These are phyloP conservation scores for Sarocladiaceae sp. DNA, from an alignment of 2,329 filamentous ascomycete genomes.

Conservation along the genomic window DNA sequence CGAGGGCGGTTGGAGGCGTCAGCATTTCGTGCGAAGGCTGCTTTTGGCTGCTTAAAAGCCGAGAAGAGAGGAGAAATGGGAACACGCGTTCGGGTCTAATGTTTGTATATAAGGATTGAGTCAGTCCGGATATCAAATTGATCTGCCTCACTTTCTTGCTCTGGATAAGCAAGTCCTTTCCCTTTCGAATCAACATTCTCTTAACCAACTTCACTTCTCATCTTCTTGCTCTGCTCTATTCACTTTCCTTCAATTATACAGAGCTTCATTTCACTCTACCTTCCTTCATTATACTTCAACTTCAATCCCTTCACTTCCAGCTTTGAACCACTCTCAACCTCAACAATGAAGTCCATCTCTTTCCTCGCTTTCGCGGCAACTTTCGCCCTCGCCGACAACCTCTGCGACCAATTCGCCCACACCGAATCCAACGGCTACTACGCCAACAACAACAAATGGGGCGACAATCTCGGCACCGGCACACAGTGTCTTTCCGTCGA, in stretches of 20 bases:
- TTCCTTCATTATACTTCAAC: too few species aligned
- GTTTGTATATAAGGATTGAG: not conserved
- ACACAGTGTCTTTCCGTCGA: conserved; percentile 33
- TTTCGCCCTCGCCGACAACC: conserved; percentile 5
- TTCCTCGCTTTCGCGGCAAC: conserved; percentile 12
- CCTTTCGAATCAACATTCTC: not conserved
- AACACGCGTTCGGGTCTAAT: not conserved
- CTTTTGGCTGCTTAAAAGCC: not conserved
- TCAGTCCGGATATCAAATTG: not conserved
- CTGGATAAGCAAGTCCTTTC: not conserved
- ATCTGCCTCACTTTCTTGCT: not conserved
- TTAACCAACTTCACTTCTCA: not conserved
- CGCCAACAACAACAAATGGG: conserved; percentile 34
- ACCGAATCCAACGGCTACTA: conserved; percentile 13
- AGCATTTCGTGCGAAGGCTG: not conserved
- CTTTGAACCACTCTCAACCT: not conserved
- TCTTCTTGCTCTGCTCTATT: not conserved
- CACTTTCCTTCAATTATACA: not conserved
- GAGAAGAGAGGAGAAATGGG: not conserved
- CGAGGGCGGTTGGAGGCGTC: not conserved
- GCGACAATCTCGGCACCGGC: conserved; percentile 22
- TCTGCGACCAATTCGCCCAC: conserved; percentile 16
- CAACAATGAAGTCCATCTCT: conserved; percentile 15
- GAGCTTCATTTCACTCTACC: not conserved
- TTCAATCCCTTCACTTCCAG: not conserved